Percentiles rank a stretch among this genome's conserved stretches.
phyloP scores from a whole-genome alignment of 176 grass and related monocot species.

The Elymus sibiricus region DNA sequence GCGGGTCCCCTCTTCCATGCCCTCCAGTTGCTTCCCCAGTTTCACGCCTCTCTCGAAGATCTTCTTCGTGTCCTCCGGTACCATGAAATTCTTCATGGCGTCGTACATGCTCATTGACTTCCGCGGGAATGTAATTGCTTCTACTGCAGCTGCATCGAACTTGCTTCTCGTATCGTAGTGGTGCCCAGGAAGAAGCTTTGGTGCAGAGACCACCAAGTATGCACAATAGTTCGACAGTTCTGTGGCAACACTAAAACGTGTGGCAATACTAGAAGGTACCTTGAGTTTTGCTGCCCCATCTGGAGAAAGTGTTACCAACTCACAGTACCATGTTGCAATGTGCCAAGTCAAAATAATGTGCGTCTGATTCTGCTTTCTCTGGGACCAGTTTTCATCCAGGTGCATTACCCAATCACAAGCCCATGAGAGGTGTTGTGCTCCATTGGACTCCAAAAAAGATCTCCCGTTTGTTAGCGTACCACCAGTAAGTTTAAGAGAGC shows the following conservation, averaged over 20 bases:
- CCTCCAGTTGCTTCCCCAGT: background rate
- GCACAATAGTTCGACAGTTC: background rate
- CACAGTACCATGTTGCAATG: background rate
- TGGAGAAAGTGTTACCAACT: background rate
- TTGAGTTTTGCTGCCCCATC: background rate
- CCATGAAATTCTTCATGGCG: background rate
- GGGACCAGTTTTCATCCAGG: background rate
- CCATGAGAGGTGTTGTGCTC: background rate
- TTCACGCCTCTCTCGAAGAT: background rate
- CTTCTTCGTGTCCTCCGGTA: background rate
- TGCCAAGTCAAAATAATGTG: background rate
- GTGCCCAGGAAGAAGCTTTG: background rate
- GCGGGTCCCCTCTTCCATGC: background rate
- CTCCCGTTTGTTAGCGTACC: background rate
- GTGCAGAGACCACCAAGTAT: background rate
- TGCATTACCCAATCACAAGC: background rate
- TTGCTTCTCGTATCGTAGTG: background rate
- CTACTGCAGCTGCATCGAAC: background rate
- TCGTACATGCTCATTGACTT: background rate
- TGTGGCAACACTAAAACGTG: background rate
- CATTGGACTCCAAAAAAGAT: background rate
- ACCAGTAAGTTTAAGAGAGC: background rate
- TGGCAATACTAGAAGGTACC: background rate
- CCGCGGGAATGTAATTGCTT: background rate
- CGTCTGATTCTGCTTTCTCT: background rate